Percentiles rank a stretch among this genome's conserved stretches.
Evolutionary conservation across 2,329 filamentous ascomycete genomes (phyloP).

Genomic region (Penicillium sp.): DNA sequence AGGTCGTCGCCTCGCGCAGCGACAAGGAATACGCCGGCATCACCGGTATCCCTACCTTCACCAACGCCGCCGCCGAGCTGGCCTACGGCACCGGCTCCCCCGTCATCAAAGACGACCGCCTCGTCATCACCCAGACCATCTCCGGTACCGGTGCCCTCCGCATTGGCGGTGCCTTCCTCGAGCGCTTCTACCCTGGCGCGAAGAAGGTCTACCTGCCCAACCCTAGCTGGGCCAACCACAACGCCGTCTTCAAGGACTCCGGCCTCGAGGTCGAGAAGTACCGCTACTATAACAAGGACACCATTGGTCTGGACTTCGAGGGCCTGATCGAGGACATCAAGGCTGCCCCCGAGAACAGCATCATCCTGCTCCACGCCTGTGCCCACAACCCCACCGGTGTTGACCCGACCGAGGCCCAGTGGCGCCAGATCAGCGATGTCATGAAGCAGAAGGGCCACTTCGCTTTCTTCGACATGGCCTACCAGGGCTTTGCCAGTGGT

Average conservation of each 20-base stretch:
- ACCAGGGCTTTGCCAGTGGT: slow-evolving; percentile 96
- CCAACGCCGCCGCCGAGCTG: slow-evolving; percentile 84
- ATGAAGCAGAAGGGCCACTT: slow-evolving; percentile 88
- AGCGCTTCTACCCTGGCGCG: slow-evolving; percentile 84
- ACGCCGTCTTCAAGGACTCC: slow-evolving; percentile 91
- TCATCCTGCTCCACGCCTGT: slow-evolving; percentile 94
- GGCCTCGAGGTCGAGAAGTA: slow-evolving; percentile 92
- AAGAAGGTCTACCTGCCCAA: slow-evolving; percentile 97
- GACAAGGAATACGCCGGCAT: slow-evolving; percentile 99
- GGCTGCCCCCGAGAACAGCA: slow-evolving; percentile 80
- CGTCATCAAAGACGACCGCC: slow-evolving; percentile 72
- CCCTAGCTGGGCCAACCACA: slow-evolving; percentile 98
- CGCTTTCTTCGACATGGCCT: slow-evolving; percentile 99
- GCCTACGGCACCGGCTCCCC: slow-evolving; percentile 84
- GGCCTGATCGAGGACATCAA: slow-evolving; percentile 91
- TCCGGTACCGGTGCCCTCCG: slow-evolving; percentile 95
- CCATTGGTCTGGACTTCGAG: slow-evolving; percentile 96
- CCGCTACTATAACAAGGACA: slow-evolving; percentile 99
- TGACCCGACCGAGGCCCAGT: slow-evolving; percentile 89
- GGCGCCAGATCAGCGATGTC: slow-evolving; percentile 84
- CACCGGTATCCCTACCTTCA: slow-evolving; percentile 93
- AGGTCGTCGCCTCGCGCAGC: slow-evolving; percentile 74
- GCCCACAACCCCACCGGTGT: slow-evolving; percentile 98
- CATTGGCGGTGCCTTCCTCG: slow-evolving; percentile 90
- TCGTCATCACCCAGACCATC: slow-evolving; percentile 96